phyloP scores from a whole-genome alignment of 2,329 filamentous ascomycete species.

The Emericellopsis cladophorae region DNA sequence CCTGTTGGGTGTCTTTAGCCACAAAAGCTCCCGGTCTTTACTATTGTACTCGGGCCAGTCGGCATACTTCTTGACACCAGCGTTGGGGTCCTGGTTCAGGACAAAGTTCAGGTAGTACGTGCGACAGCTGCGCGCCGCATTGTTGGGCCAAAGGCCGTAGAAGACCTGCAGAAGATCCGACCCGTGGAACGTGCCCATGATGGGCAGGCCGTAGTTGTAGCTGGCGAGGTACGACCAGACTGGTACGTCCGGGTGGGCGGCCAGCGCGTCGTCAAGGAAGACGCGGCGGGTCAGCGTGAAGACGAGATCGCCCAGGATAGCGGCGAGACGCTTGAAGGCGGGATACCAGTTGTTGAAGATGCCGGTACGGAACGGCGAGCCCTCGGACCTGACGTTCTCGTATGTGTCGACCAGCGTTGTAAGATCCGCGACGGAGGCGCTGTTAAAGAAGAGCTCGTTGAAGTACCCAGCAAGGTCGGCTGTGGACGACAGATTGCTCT shows the following conservation, averaged over 20 bases:
- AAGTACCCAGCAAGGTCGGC: conserved; percentile 50
- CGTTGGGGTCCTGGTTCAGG: conserved; percentile 58
- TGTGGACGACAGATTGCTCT: conserved; percentile 52
- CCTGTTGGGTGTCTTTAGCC: conserved; percentile 23
- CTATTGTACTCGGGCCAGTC: conserved; percentile 23
- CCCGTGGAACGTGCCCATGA: conserved; percentile 66
- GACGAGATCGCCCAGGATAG: conserved; percentile 61
- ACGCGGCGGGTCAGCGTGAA: conserved; percentile 61
- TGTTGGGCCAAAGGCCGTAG: conserved; percentile 49
- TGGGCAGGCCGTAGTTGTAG: conserved; percentile 57
- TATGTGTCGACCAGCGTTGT: conserved; percentile 49
- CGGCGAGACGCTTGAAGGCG: conserved; percentile 64
- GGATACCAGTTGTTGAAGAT: conserved; percentile 61
- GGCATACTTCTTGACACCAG: conserved; percentile 23
- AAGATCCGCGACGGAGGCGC: conserved; percentile 37
- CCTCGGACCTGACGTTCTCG: conserved; percentile 36
- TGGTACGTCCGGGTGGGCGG: conserved; percentile 43
- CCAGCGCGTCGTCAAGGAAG: conserved; percentile 38
- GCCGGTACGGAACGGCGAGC: conserved; percentile 61
- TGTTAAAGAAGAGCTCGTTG: conserved; percentile 42
- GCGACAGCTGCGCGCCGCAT: conserved; percentile 45
- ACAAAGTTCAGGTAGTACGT: conserved; percentile 65
- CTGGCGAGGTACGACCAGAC: conserved; percentile 65
- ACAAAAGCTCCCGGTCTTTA: conserved; percentile 31
- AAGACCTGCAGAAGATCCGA: conserved; percentile 60